Evolutionary conservation across 1,284 basidiomycete genomes (phyloP), one percentile per base, ranked within the genome.

Genomic region (Rugosomyces carneus): DNA sequence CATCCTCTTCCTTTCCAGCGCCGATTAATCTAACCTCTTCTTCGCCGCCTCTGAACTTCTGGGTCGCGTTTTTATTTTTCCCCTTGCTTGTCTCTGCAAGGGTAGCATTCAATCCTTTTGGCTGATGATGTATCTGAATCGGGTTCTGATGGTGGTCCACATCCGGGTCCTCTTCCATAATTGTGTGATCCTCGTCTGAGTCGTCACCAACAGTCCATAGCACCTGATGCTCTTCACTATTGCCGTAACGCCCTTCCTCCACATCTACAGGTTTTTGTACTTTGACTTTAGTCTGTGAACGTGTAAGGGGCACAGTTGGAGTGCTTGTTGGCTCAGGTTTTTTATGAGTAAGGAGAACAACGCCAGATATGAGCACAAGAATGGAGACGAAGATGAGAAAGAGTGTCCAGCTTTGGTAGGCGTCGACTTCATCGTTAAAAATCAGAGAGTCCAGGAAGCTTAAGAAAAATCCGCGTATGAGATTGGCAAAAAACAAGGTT

Each of bases 301-400:
- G 59, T 52, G 29, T 52, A 49, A 11, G 36, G n/a, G 29, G 58
- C 58, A 53, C 39, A 42, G 19, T 23, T 11, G 46, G 52, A 8
- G 51, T 38, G 47, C 40, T 49, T 26, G 31, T 42, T 48, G 53
- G 45, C 40, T 88, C 87, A 0, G 88, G 88, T 57, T 91, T 90
- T 69, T 90, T 89, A 66, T 85, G 80, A 3, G 88, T 90, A 29
- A 92, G 71, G 3, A 91, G 75, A 23, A 93, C 84, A 34, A 96
- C 93, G 3, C 93, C 93, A 0, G 76, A 80, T 38, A 96, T 85
- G 46, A 96, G 81, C 37, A 94, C 74, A 31, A 80, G 66, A 54
- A 96, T 93, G 1, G 89, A 91, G 37, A 83, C 63, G 60, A 89
- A 92, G 51, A 94, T 89, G 41, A 89, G 75, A 67, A 93, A 86